Evolutionary conservation across 1,139 yeast species (phyloP), one percentile per base, ranked within the genome.

Genomic region (Magnusiomyces fungicola): DNA sequence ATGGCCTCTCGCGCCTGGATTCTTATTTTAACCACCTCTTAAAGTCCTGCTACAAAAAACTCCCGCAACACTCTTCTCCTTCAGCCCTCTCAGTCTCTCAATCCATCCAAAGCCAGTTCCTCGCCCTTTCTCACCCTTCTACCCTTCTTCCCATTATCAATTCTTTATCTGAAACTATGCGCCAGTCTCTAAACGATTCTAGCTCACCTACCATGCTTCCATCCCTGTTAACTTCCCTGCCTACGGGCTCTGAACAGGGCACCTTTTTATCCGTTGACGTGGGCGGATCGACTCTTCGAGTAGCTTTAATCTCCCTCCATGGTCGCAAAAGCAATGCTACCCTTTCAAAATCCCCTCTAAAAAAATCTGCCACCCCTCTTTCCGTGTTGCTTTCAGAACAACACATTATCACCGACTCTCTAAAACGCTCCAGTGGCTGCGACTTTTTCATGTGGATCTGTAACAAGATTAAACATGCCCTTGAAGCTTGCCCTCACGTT

Each of bases 181-280:
- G 41, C 18, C 29, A 46, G 38, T 49, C 51, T 4, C 39, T 56
- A 22, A 48, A 45, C 29, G 56, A 51, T 43, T 25, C 42, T 19
- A 29, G 21, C 22, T 33, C 46, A 3, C 49, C 55, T n/a, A 53
- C 60, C 34, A 63, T 87, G 96, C 81, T 86, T 54, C 95, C 95
- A 41, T 76, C 92, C 1, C 85, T 69, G 60, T 87, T 86, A 21
- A 79, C 86, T 2, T 71, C 73, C 9, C 73, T 83, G 55, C 96
- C 96, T 24, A 73, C 75, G 30, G 96, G 96, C 46, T 70, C 75
- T 46, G 96, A 88, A 63, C 68, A 68, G 43, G 96, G 96, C n/a
- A 70, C 82, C 41, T 78, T 71, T 55, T 69, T 87, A 53, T 94
- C 95, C 43, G 87, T 88, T 21, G 95, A 85, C 62, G 73, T 86